These are phyloP conservation scores for Plantago elongata DNA, from an alignment of 257 asterid genomes.

Conservation along the genomic window DNA sequence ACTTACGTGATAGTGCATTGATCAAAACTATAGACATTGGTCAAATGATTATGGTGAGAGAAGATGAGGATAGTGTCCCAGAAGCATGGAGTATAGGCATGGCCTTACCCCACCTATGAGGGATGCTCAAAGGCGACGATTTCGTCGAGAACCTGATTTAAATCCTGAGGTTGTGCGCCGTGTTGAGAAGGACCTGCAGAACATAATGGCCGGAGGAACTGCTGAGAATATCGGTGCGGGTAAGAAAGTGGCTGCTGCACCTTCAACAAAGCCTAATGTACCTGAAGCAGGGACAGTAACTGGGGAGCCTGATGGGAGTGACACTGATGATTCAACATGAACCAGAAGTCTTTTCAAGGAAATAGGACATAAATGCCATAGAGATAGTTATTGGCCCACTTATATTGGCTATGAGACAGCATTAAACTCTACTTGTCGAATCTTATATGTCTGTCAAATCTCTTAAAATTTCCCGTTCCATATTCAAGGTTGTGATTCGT, in stretches of 20 bases:
- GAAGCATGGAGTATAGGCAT: slow-evolving; percentile 46
- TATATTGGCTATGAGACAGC: slow-evolving; percentile 10
- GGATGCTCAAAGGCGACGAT: slow-evolving; percentile 96
- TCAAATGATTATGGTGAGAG: slow-evolving; percentile 63
- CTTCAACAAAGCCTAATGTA: slow-evolving; percentile 51
- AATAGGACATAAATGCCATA: slow-evolving; percentile 8
- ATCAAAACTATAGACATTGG: slow-evolving; percentile 93
- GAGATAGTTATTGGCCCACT: slow-evolving; percentile 5
- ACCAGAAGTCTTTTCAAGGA: slow-evolving; percentile 1
- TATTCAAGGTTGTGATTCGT: too few relatives aligned
- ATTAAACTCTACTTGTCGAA: background rate
- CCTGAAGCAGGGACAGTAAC: slow-evolving; percentile 55
- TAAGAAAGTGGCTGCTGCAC: slow-evolving; percentile 51
- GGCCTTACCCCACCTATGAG: slow-evolving; percentile 94
- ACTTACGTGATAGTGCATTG: slow-evolving; percentile 83
- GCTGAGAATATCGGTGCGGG: slow-evolving; percentile 58
- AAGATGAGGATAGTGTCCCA: slow-evolving; percentile 38
- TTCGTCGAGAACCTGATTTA: slow-evolving; percentile 90
- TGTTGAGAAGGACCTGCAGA: slow-evolving; percentile 90
- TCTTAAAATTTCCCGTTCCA: slow-evolving; percentile 9
- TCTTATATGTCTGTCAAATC: slow-evolving; percentile 1
- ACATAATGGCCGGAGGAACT: slow-evolving; percentile 95
- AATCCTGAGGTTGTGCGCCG: slow-evolving; percentile 95
- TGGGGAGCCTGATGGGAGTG: slow-evolving; percentile 83
- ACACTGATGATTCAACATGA: slow-evolving; percentile 81